Conservation (phyloP, 2,329 filamentous ascomycete species). For the Pestalotiopsis sp. region DNA sequence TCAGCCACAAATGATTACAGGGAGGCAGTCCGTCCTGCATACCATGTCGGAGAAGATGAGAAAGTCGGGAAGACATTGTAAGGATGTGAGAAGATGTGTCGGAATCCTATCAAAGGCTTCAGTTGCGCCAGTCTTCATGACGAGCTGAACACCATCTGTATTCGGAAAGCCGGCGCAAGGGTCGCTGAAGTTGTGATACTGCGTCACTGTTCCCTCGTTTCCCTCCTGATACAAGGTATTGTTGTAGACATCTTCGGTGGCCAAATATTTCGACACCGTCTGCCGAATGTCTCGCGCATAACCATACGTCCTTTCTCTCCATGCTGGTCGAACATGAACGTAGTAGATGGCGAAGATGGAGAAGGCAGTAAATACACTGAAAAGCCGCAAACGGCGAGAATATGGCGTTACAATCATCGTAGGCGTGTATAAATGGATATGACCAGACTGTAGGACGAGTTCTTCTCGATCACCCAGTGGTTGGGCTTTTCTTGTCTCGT, state of each 20-base stretch:
- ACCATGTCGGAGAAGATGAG: slow-evolving; percentile 61
- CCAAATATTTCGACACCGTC: slow-evolving; percentile 28
- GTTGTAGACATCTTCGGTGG: slow-evolving; percentile 31
- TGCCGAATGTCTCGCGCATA: slow-evolving; percentile 32
- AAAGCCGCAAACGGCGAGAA: slow-evolving; percentile 30
- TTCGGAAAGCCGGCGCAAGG: slow-evolving; percentile 40
- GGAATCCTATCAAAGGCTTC: slow-evolving; percentile 54
- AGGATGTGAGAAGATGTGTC: slow-evolving; percentile 54
- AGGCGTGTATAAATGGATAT: neutral
- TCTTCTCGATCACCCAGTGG: neutral
- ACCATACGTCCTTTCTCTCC: slow-evolving; percentile 25
- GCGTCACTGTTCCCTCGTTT: slow-evolving; percentile 32
- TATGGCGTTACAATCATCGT: slow-evolving; percentile 30
- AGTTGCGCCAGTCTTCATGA: slow-evolving; percentile 61
- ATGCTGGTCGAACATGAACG: slow-evolving; percentile 26
- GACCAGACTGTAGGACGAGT: neutral
- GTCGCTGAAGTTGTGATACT: slow-evolving; percentile 37
- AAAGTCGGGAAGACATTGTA: slow-evolving; percentile 51
- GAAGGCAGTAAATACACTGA: slow-evolving; percentile 24
- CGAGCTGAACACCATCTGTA: slow-evolving; percentile 47
- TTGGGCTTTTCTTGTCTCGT: neutral
- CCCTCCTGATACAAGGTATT: slow-evolving; percentile 40
- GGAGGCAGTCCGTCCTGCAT: slow-evolving; percentile 14
- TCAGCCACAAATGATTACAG: neutral
- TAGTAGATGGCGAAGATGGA: slow-evolving; percentile 22